Evolutionary conservation across 2,329 filamentous ascomycete genomes (phyloP).

Genomic region (Xylaria sp.): DNA sequence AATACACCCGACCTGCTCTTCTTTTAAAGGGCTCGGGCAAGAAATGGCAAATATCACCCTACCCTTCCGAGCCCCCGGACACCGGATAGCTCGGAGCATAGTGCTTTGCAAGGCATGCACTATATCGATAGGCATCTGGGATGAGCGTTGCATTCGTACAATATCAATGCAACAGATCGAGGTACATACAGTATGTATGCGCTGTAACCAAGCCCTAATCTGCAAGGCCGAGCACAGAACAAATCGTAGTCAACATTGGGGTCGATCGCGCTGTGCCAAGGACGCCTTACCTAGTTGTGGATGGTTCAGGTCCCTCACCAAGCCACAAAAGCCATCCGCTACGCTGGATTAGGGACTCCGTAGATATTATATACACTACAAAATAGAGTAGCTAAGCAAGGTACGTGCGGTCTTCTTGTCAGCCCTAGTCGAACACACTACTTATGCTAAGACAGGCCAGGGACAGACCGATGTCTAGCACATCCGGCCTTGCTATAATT

Average conservation of each 20-base stretch:
- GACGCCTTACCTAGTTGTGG: too few species aligned
- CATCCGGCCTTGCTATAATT: constrained; percentile 16
- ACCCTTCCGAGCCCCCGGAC: neutral
- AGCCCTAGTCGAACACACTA: neutral
- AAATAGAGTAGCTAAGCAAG: neutral
- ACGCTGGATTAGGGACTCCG: too few species aligned
- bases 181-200: too few species aligned
- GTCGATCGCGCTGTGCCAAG: too few species aligned
- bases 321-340: neutral
- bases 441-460: constrained; percentile 1
- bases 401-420: constrained; percentile 3
- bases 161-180: too few species aligned
- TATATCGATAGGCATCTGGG: too few species aligned
- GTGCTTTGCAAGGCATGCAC: neutral
- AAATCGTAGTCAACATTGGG: too few species aligned
- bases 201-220: too few species aligned
- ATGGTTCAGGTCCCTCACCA: too few species aligned
- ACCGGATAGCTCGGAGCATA: neutral
- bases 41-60: neutral
- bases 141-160: too few species aligned
- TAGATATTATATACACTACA: too few species aligned
- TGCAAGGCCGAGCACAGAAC: too few species aligned
- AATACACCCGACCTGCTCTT: neutral
- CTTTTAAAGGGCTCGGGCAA: neutral
- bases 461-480: neutral